These are phyloP conservation scores for Exophiala dermatitidis DNA, from an alignment of 2,329 filamentous ascomycete genomes.

Conservation along the genomic window DNA sequence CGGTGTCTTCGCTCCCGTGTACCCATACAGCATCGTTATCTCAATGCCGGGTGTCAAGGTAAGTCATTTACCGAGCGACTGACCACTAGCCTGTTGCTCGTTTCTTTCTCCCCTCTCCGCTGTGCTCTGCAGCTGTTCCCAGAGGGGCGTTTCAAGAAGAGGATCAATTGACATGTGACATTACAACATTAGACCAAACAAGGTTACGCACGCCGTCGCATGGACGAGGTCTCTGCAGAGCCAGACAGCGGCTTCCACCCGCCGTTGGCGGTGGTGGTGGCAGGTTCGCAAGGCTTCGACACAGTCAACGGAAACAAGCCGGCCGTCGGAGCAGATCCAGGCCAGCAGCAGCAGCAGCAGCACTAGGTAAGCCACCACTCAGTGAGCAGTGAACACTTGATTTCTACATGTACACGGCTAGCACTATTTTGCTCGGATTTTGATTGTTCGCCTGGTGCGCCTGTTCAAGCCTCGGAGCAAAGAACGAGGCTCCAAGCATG, in stretches of 20 bases:
- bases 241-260: background rate
- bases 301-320: background rate
- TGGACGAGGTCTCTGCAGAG: background rate
- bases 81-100: too few relatives aligned
- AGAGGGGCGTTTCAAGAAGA: too few relatives aligned
- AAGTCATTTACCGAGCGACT: too few relatives aligned
- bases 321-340: background rate
- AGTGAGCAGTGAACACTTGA: background rate
- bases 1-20: too few relatives aligned
- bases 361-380: background rate
- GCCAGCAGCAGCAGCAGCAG: background rate
- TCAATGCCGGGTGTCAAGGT: too few relatives aligned
- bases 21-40: too few relatives aligned
- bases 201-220: background rate
- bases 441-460: background rate
- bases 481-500: too few relatives aligned
- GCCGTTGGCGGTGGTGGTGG: background rate
- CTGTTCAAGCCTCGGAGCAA: too few relatives aligned
- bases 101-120: too few relatives aligned
- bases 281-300: background rate
- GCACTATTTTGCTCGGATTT: background rate
- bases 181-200: background rate
- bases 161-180: background rate
- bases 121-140: too few relatives aligned
- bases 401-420: too few relatives aligned